Conservation (phyloP, 768 basidiomycete species). For the Rhodotorula paludigena region DNA sequence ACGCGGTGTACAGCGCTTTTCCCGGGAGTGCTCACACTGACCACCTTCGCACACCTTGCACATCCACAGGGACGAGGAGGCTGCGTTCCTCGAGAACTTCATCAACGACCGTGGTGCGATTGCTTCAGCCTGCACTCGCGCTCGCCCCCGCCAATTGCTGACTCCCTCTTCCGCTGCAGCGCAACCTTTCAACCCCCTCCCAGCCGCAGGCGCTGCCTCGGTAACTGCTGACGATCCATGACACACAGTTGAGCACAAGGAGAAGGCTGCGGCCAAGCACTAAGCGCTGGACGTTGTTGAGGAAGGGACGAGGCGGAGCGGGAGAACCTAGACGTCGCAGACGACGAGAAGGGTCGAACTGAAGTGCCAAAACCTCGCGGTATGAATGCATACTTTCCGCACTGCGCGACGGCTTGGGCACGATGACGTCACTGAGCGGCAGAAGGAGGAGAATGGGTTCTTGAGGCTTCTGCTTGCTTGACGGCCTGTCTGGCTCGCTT, state of each 20-base stretch:
- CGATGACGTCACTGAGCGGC: too few relatives aligned
- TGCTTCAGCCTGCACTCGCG: too few relatives aligned
- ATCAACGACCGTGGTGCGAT: slow-evolving; percentile 24
- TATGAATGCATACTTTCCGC: too few relatives aligned
- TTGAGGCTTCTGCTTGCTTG: too few relatives aligned
- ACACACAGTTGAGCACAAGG: slow-evolving; percentile 24
- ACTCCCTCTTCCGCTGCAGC: background rate
- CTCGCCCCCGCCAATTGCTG: background rate
- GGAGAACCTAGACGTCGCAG: background rate
- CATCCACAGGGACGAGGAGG: slow-evolving; percentile 18
- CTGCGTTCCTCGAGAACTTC: slow-evolving; percentile 34
- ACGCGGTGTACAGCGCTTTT: too few relatives aligned
- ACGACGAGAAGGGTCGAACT: background rate
- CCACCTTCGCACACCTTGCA: background rate
- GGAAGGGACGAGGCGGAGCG: background rate
- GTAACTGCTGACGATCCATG: background rate
- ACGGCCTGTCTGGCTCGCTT: too few relatives aligned
- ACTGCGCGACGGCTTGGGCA: too few relatives aligned
- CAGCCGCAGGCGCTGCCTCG: background rate
- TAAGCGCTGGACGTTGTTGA: background rate
- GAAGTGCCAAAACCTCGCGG: background rate
- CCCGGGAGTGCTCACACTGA: background rate
- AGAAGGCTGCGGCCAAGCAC: slow-evolving; percentile 22
- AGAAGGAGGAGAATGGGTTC: too few relatives aligned
- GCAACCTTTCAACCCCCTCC: background rate